These are phyloP conservation scores for Linnemannia elongata DNA, from an alignment of 192 early-diverging fungal species.

Conservation along the genomic window DNA sequence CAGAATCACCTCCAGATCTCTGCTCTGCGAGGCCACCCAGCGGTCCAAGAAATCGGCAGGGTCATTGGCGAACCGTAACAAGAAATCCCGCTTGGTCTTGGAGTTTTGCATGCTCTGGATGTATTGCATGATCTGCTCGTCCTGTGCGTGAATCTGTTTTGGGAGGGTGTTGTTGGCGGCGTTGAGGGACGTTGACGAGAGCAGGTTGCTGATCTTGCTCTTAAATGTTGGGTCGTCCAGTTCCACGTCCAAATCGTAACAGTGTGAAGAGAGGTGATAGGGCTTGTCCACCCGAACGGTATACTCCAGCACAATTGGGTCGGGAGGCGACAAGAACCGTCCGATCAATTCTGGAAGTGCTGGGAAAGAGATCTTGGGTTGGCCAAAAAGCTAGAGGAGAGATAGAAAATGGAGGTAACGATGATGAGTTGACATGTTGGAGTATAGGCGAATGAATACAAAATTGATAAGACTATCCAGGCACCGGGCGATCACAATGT, in stretches of 20 bases:
- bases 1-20: constrained; percentile 89
- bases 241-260: constrained; percentile 95
- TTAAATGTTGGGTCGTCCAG: constrained; percentile 79
- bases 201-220: constrained; percentile 65
- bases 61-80: constrained; percentile 87
- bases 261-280: constrained; percentile 78
- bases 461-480: not conserved
- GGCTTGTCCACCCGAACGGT: constrained; percentile 87
- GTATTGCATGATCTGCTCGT: constrained; percentile 76
- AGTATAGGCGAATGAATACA: not conserved
- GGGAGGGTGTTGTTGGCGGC: constrained; percentile 56
- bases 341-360: constrained; percentile 86
- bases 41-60: constrained; percentile 92
- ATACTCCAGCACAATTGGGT: constrained; percentile 93
- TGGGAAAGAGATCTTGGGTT: constrained; percentile 79
- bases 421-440: not conserved
- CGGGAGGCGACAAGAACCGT: constrained; percentile 79
- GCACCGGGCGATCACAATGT: not conserved
- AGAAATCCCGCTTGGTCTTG: constrained; percentile 93
- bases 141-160: constrained; percentile 56
- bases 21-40: constrained; percentile 93
- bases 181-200: constrained; percentile 59
- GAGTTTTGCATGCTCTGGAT: constrained; percentile 89
- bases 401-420: not conserved
- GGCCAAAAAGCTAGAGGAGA: constrained; percentile 72